phyloP scores from a whole-genome alignment of 2,329 filamentous ascomycete species.

The Eurotiales sp. region DNA sequence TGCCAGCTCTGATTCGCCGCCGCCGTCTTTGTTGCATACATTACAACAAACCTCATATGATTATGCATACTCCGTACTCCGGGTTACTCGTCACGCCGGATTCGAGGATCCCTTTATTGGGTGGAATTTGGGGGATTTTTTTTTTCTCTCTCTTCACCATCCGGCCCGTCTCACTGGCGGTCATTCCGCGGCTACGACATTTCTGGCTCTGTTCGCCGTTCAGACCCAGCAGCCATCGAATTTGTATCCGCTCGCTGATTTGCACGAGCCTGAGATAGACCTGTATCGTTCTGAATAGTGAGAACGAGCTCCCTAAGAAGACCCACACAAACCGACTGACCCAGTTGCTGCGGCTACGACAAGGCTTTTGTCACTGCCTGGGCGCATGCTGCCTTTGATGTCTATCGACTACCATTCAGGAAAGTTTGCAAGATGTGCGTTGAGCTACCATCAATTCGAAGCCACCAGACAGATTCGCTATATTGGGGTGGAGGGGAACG shows the following conservation, averaged over 20 bases:
- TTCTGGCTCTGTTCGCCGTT: neutral
- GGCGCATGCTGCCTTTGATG: too few relatives aligned
- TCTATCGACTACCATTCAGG: too few relatives aligned
- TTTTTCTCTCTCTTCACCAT: neutral
- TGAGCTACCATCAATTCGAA: too few relatives aligned
- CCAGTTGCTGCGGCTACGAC: neutral
- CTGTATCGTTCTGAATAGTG: neutral
- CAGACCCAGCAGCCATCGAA: neutral
- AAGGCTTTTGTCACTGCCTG: neutral
- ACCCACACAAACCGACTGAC: neutral
- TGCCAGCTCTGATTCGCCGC: neutral
- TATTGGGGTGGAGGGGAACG: too few relatives aligned
- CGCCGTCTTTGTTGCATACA: neutral
- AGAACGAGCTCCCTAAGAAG: neutral
- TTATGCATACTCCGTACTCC: neutral
- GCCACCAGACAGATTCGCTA: too few relatives aligned
- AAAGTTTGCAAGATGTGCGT: too few relatives aligned
- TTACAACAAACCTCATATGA: neutral
- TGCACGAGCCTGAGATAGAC: neutral
- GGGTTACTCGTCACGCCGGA: neutral
- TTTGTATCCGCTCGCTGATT: constrained; percentile 2
- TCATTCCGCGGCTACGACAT: neutral
- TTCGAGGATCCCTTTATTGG: neutral
- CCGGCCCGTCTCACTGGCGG: neutral
- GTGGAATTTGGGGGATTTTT: too few relatives aligned